A percentile compares a stretch with the other conserved stretches of the same genome.
Conservation (phyloP, 768 basidiomycete species). For the Trametes coccinea region DNA sequence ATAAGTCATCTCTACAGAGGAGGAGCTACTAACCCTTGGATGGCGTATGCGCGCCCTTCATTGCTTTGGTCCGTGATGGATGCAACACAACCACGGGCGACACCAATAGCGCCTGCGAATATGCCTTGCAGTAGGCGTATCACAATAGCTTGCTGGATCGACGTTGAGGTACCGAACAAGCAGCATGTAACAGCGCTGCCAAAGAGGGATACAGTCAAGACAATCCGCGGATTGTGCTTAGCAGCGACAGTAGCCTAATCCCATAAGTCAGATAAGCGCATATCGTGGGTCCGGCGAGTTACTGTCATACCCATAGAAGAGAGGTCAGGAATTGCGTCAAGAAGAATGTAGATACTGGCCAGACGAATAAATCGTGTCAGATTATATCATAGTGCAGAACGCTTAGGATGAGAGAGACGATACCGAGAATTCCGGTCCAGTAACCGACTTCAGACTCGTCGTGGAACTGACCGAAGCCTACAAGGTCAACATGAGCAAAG, state of each 20-base stretch:
- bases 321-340: constrained; percentile 95
- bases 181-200: constrained; percentile 82
- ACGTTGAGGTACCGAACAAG: constrained; percentile 74
- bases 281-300: not conserved
- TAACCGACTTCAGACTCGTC: constrained; percentile 87
- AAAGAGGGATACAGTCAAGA: constrained; percentile 81
- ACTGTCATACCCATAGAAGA: constrained; percentile 73
- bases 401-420: constrained; percentile 17
- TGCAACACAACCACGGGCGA: constrained; percentile 85
- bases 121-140: constrained; percentile 89
- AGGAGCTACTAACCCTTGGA: constrained; percentile 64
- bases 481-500: not conserved
- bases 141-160: constrained; percentile 76
- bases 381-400: too few relatives aligned
- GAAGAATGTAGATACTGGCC: constrained; percentile 81
- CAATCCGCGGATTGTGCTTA: constrained; percentile 82
- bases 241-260: constrained; percentile 87
- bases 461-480: constrained; percentile 68
- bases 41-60: constrained; percentile 92
- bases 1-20: not conserved
- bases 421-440: constrained; percentile 85
- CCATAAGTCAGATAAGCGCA: not conserved
- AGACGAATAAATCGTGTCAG: not conserved
- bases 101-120: constrained; percentile 93
- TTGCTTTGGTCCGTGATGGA: constrained; percentile 90